Evolutionary conservation across 495 filamentous ascomycete genomes (phyloP), one percentile per base, ranked within the genome.

Genomic region (Penicillium ochrochloron): DNA sequence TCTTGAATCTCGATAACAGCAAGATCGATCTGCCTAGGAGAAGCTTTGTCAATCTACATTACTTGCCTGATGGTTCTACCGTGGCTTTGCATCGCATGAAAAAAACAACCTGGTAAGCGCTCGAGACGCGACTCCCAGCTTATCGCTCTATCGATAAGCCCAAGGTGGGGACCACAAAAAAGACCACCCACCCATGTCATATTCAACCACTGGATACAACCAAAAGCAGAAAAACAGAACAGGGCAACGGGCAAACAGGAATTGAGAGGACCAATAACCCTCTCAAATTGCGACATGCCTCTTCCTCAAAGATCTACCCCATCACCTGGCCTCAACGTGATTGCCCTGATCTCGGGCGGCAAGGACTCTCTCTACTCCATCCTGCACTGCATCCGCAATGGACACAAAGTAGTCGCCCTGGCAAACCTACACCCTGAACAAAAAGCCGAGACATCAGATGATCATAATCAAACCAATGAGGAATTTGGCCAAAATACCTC

Each of bases 321-420:
- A 46, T 23, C 56, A 42, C 31, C 66, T 41, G 64, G 74, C 17
- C 81, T 95, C 23, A 90, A 94, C 60, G 95, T 97, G 57, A 92
- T 99, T 66, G 93, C 91, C 44, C 84, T 99, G 34, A 89, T 99
- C 63, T 99, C 95, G 17, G 95, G 95, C 62, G 95, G 95, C 46
- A 99, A 99, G 78, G 95, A 99, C 80, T 97, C 93, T 44, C 89
- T 99, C 75, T 97, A 90, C 80, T 93, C 93, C 1, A 83, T 97
- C 65, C 86, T 97, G 53, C 95, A 99, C 80, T 96, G 92, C 75
- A 80, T 91, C 58, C 86, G 84, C 50, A 92, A 96, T 75, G 93
- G 93, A 10, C 94, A 98, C 74, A 83, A 83, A 39, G 85, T 98
- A 60, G 85, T 97, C 60, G 95, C 96, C 6, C 78, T 98, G 15